These are phyloP conservation scores for Mercurialis annua DNA, from an alignment of 345 rosid species.

Conservation along the genomic window DNA sequence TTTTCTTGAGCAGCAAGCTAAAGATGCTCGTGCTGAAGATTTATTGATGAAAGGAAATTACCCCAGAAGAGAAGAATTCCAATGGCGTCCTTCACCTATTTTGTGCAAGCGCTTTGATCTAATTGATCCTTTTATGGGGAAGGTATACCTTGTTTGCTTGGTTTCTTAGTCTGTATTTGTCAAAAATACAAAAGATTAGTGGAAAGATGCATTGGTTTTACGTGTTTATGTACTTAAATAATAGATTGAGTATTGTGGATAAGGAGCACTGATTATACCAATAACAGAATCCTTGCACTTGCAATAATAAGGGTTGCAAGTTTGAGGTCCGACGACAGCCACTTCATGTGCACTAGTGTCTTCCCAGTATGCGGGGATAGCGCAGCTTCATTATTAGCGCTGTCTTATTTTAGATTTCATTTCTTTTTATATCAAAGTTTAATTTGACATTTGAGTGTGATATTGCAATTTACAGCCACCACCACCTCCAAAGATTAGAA, in stretches of 20 bases:
- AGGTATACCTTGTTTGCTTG: conserved; percentile 46
- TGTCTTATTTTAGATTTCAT: background rate
- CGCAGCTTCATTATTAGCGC: background rate
- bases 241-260: background rate
- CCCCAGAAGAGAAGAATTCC: conserved; percentile 89
- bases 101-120: conserved; percentile 98
- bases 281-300: background rate
- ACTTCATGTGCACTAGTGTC: background rate
- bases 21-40: conserved; percentile 50
- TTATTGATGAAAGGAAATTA: conserved; percentile 34
- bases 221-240: background rate
- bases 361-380: background rate
- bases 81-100: conserved; percentile 85
- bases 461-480: conserved; percentile 55
- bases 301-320: background rate
- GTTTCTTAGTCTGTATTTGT: background rate
- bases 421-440: background rate
- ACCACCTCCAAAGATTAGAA: conserved; percentile 65
- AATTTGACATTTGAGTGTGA: background rate
- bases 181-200: background rate
- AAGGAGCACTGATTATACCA: background rate
- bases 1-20: conserved; percentile 50
- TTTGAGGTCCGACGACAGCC: background rate
- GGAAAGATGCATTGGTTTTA: background rate
- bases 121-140: conserved; percentile 89